Evolutionary conservation across 2,329 filamentous ascomycete genomes (phyloP), one percentile per base, ranked within the genome.

Genomic region (Amauroascus verrucosus): DNA sequence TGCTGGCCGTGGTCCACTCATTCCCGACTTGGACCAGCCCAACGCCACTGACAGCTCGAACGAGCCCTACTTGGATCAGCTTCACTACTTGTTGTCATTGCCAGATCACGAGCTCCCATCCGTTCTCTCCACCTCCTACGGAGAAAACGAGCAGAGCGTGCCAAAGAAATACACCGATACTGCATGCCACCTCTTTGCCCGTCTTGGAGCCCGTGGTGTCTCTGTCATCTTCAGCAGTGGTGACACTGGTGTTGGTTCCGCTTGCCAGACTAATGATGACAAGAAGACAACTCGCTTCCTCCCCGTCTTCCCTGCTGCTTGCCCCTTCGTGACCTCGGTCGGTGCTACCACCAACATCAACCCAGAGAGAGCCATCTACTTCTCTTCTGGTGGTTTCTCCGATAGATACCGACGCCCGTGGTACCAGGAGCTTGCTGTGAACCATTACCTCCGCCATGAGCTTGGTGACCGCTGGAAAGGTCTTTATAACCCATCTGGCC

Each of bases 121-220:
- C 2, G 78, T 85, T n/a, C 73, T 88, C 44, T 78, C 76, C 40
- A 84, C 82, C 14, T 86, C 83, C 0, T 88, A 87, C 62, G 83
- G 82, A 28, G 82, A 85, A 59, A 75, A 82, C 45, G 84, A 88
- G 65, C 80, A 76, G 63, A 77, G 75, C 3, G 71, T 86, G 0
- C 81, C 82, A 0, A 67, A 68, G 22, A 69, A 73, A 2, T 86
- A 86, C 63, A 77, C 80, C 6, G 72, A 78, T 60, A 74, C 77
- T 54, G 76, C 80, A 28, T 86, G 85, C 67, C 75, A 75, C 37
- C 70, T 81, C 38, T 81, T 84, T 57, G 80, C 77, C 6, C 79
- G 83, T 56, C 76, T 88, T 2, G 82, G 81, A 16, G 75, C 79
- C 1, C 78, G 84, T 8, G 84, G 85, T 30, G 78, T 86, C n/a